Evolutionary conservation across 352 stramenopile genomes (phyloP), one percentile per base, ranked within the genome.

Genomic region (Phytophthora brassicae): DNA sequence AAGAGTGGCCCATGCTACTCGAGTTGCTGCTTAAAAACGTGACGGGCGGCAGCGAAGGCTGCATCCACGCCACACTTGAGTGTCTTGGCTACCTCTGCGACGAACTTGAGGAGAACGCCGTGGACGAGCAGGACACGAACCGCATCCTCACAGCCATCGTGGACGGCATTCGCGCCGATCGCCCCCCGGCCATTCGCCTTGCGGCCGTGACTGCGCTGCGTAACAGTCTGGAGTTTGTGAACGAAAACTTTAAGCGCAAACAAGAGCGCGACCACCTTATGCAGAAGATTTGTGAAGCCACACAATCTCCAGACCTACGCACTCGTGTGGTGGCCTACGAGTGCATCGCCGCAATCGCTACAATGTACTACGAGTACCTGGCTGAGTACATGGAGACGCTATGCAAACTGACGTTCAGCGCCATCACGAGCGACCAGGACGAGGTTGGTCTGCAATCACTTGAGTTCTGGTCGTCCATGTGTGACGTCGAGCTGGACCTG

Each of bases 381-480:
- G 70, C 81, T 16, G 80, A 90, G 28, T 99, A 99, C 85, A 99
- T 99, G 88, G 83, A 98, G 29, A 92, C 87, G 16, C 63, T 99
- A n/a, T 99, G 96, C 77, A 82, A 98, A 67, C 72, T 99, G 14
- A 99, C 94, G 9, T 96, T 98, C 54, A 75, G 81, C 38, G 96
- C 95, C 2, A 98, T 99, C 72, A 84, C 88, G 23, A 85, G 81
- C 47, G 93, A 98, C 67, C 93, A 98, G 62, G 74, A 81, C 22
- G 86, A 95, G 53, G 97, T 99, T 16, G 92, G 92, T 0, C 85
- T 97, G 28, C 84, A 98, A 69, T 97, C 96, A 38, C 95, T 99
- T 61, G 97, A 99, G 78, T 99, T 99, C 66, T 99, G 97, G 97
- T 97, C 81, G 47, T 98, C 96, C 16, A 92, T 99, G 59, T 98